A percentile compares a stretch with the other conserved stretches of the same genome.
Conservation (phyloP, 768 basidiomycete genomes). For the Leccinum disarticulatum region DNA sequence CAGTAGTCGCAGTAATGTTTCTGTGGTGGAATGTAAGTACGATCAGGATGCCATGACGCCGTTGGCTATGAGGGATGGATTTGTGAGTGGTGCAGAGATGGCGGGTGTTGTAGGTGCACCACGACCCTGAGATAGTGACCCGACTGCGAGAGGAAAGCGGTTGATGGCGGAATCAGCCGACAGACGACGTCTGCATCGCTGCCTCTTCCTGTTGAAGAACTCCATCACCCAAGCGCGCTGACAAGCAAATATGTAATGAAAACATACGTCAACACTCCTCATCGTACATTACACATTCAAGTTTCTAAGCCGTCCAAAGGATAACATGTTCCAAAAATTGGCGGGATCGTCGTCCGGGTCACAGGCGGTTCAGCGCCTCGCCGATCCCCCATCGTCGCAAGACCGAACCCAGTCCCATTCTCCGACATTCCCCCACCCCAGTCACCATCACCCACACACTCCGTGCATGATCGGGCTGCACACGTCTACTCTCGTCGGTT, state of each 20-base stretch:
- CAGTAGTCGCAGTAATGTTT: constrained; percentile 96
- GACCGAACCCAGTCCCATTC: constrained; percentile 33
- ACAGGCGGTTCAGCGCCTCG: constrained; percentile 29
- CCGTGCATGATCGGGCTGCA: constrained; percentile 26
- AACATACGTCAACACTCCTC: constrained; percentile 26
- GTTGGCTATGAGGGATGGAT: constrained; percentile 69
- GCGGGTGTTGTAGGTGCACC: constrained; percentile 31
- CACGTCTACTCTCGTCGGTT: constrained; percentile 33
- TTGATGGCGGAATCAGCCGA: constrained; percentile 52
- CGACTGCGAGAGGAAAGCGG: constrained; percentile 59
- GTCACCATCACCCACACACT: constrained; percentile 25
- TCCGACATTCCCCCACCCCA: constrained; percentile 48
- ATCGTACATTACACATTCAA: neutral
- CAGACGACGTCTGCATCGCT: constrained; percentile 57
- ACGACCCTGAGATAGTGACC: constrained; percentile 54
- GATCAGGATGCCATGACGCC: constrained; percentile 34
- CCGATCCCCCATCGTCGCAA: constrained; percentile 23
- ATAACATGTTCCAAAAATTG: constrained; percentile 32
- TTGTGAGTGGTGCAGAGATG: constrained; percentile 84
- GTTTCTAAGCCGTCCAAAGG: constrained; percentile 24
- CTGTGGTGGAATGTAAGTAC: constrained; percentile 35
- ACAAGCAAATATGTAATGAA: constrained; percentile 11
- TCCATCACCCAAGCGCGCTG: constrained; percentile 52
- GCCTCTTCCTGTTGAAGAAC: constrained; percentile 65
- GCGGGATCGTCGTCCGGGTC: constrained; percentile 25